phyloP scores from a whole-genome alignment of 257 asterid genomes.

The Hygrophila difformis region DNA sequence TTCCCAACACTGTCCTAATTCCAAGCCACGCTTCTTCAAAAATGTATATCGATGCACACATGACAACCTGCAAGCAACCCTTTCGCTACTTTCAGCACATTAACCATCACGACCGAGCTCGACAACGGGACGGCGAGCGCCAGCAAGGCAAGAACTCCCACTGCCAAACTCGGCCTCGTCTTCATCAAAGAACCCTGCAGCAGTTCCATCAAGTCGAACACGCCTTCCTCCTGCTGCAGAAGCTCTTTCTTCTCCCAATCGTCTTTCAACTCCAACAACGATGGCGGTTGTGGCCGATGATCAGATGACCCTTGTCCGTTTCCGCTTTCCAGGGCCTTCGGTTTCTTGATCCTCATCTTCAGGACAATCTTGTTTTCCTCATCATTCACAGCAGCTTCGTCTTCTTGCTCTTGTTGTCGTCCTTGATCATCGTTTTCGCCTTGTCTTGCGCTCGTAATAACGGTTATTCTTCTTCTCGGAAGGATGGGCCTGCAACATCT shows the following conservation, averaged over 20 bases:
- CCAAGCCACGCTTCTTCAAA: too few relatives aligned
- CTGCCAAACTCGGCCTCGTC: slow-evolving; percentile 54
- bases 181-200: slow-evolving; percentile 50
- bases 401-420: neutral
- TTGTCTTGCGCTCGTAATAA: slow-evolving; percentile 15
- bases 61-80: slow-evolving; percentile 37
- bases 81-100: slow-evolving; percentile 26
- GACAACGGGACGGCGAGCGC: slow-evolving; percentile 37
- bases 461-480: slow-evolving; percentile 7
- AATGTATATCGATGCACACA: slow-evolving; percentile 40
- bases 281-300: slow-evolving; percentile 7
- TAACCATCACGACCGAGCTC: slow-evolving; percentile 18
- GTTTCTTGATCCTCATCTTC: slow-evolving; percentile 49
- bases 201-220: slow-evolving; percentile 33
- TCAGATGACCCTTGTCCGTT: neutral
- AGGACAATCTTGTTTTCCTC: slow-evolving; percentile 52
- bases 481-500: slow-evolving; percentile 13
- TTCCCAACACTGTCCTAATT: too few relatives aligned
- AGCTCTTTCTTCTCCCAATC: slow-evolving; percentile 53
- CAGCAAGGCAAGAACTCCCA: slow-evolving; percentile 38
- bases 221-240: slow-evolving; percentile 34
- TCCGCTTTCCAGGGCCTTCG: slow-evolving; percentile 27
- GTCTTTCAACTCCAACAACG: slow-evolving; percentile 40
- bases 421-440: slow-evolving; percentile 13
- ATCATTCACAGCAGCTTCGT: slow-evolving; percentile 10